Conservation (phyloP, 2,329 filamentous ascomycete genomes). For the Penicillium sclerotigenum region DNA sequence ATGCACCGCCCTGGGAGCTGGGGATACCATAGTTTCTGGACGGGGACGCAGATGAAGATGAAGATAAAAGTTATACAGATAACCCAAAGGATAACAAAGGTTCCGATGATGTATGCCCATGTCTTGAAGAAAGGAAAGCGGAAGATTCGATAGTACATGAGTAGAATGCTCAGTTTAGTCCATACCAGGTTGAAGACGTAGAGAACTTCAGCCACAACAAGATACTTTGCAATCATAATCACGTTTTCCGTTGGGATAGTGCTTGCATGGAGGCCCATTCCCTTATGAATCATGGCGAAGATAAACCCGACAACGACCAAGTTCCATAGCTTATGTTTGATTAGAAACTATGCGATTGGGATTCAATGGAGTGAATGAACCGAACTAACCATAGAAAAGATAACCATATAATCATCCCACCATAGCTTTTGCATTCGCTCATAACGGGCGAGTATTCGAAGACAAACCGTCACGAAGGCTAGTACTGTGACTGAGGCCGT, state of each 20-base stretch:
- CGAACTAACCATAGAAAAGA: slow-evolving; percentile 48
- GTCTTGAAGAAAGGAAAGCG: slow-evolving; percentile 27
- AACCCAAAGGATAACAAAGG: slow-evolving; percentile 26
- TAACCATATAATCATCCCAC: slow-evolving; percentile 53
- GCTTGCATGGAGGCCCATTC: neutral
- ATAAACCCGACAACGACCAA: neutral
- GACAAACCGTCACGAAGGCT: slow-evolving; percentile 38
- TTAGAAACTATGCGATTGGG: neutral
- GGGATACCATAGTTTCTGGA: slow-evolving; percentile 30
- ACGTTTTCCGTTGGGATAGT: neutral
- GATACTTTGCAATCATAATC: slow-evolving; percentile 29
- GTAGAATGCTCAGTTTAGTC: slow-evolving; percentile 28
- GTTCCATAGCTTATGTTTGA: neutral
- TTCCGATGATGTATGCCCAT: slow-evolving; percentile 28
- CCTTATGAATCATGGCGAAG: neutral
- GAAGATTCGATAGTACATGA: slow-evolving; percentile 33
- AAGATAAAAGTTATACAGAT: slow-evolving; percentile 30
- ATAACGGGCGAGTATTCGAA: slow-evolving; percentile 44
- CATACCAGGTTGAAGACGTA: slow-evolving; percentile 36
- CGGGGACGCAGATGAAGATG: slow-evolving; percentile 30
- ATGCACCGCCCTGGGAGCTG: slow-evolving; percentile 26
- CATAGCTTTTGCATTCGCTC: slow-evolving; percentile 46
- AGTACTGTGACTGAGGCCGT: slow-evolving; percentile 44
- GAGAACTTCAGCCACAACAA: slow-evolving; percentile 41
- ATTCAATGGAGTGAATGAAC: neutral